phyloP scores from a whole-genome alignment of 768 basidiomycete genomes.

The Boletus eberwhitei region DNA sequence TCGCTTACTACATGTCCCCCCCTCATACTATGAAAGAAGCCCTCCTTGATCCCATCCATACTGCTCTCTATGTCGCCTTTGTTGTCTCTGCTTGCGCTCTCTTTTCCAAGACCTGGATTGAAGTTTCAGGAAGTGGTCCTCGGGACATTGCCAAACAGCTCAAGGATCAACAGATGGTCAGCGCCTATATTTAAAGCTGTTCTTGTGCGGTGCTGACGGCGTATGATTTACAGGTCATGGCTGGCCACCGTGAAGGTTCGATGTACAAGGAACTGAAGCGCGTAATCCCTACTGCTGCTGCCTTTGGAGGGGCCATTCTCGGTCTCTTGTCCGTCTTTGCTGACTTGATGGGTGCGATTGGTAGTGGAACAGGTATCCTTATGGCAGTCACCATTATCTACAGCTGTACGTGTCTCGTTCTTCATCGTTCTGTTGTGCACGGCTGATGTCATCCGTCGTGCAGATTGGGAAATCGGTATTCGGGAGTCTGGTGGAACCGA shows the following conservation, averaged over 20 bases:
- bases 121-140: slow-evolving; percentile 94
- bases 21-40: slow-evolving; percentile 91
- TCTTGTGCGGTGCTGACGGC: slow-evolving; percentile 1
- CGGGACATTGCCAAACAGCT: slow-evolving; percentile 96
- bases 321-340: slow-evolving; percentile 88
- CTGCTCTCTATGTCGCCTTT: slow-evolving; percentile 84
- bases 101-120: slow-evolving; percentile 99
- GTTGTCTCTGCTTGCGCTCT: slow-evolving; percentile 93
- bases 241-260: slow-evolving; percentile 90
- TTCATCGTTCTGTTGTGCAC: not conserved
- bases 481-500: slow-evolving; percentile 80
- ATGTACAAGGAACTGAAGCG: slow-evolving; percentile 99
- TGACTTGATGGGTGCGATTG: slow-evolving; percentile 94
- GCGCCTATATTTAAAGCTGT: not conserved
- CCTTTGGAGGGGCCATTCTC: slow-evolving; percentile 95
- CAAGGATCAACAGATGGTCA: slow-evolving; percentile 97
- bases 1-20: slow-evolving; percentile 97
- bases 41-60: slow-evolving; percentile 91
- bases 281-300: slow-evolving; percentile 96
- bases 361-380: slow-evolving; percentile 92
- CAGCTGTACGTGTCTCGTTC: slow-evolving; percentile 42
- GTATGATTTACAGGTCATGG: slow-evolving; percentile 54
- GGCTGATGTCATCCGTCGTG: not conserved
- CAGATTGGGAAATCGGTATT: slow-evolving; percentile 93
- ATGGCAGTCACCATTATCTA: slow-evolving; percentile 99